Conservation (phyloP, 495 filamentous ascomycete genomes). For the Glonium stellatum region DNA sequence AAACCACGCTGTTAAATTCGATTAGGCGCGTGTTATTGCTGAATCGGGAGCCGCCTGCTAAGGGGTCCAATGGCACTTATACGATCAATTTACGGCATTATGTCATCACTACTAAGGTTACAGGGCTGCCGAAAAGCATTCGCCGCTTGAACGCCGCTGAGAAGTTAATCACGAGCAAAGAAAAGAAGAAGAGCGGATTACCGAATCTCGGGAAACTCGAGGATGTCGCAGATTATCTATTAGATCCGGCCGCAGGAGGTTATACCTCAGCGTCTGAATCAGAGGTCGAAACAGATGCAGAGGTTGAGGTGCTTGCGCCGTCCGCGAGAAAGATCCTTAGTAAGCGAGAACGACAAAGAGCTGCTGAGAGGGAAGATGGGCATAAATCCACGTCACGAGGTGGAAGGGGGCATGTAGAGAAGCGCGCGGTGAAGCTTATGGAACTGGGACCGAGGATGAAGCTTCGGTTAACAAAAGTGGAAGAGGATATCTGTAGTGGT, state of each 20-base stretch:
- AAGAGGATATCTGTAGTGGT: constrained; percentile 85
- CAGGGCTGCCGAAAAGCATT: constrained; percentile 74
- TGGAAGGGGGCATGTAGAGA: constrained; percentile 53
- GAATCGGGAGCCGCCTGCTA: constrained; percentile 58
- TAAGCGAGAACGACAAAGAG: constrained; percentile 46
- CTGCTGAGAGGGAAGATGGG: constrained; percentile 24
- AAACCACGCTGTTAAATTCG: constrained; percentile 75
- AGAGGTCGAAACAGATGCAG: constrained; percentile 88
- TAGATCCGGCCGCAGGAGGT: constrained; percentile 70
- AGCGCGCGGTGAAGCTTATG: constrained; percentile 79
- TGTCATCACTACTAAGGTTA: constrained; percentile 81
- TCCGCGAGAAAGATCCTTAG: constrained; percentile 63
- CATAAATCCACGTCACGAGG: constrained; percentile 29
- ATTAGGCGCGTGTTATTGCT: constrained; percentile 85
- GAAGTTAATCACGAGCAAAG: constrained; percentile 51
- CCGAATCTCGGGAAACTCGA: constrained; percentile 86
- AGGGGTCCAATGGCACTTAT: constrained; percentile 47
- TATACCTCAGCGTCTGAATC: constrained; percentile 91
- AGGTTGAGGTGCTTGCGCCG: constrained; percentile 81
- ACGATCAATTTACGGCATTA: constrained; percentile 91
- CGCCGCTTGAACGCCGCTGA: constrained; percentile 86
- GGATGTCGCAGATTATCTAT: constrained; percentile 93
- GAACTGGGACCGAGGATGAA: constrained; percentile 89
- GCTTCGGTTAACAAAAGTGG: constrained; percentile 87
- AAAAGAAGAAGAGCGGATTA: constrained; percentile 58